Conservation (phyloP, 352 stramenopile species). For the Phytophthora sp. region DNA sequence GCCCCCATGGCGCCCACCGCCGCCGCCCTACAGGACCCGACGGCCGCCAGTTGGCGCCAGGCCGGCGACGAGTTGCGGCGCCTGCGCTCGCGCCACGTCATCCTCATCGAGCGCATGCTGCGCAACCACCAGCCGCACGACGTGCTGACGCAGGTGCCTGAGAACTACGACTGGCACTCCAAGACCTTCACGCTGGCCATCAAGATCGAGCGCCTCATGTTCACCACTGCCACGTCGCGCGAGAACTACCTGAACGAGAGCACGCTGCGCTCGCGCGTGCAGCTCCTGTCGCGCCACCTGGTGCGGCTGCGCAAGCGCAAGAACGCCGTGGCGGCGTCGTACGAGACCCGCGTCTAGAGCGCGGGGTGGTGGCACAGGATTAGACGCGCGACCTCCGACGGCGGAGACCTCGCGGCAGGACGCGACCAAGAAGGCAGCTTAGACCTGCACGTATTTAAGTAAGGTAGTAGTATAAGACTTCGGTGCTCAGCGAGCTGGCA, state of each 20-base stretch:
- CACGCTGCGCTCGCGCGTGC: slow-evolving; percentile 55
- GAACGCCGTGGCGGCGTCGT: slow-evolving; percentile 45
- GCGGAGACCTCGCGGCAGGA: no score
- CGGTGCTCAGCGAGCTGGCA: slow-evolving; percentile 20
- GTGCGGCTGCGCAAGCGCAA: slow-evolving; percentile 66
- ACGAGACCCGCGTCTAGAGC: slow-evolving; percentile 23
- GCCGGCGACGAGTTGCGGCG: slow-evolving; percentile 39
- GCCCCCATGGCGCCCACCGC: background rate
- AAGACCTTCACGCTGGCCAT: slow-evolving; percentile 65
- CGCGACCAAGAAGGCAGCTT: slow-evolving; percentile 13
- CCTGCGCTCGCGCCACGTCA: slow-evolving; percentile 46
- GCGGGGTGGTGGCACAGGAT: slow-evolving; percentile 11
- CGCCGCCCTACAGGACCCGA: background rate
- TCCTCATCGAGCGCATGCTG: slow-evolving; percentile 66
- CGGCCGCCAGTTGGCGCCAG: slow-evolving; percentile 28
- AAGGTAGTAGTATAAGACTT: slow-evolving; percentile 35
- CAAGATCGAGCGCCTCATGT: slow-evolving; percentile 75
- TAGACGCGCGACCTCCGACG: slow-evolving; percentile 11
- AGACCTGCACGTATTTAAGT: slow-evolving; percentile 37
- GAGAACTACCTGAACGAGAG: slow-evolving; percentile 64
- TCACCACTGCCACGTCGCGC: slow-evolving; percentile 53
- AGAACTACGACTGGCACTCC: slow-evolving; percentile 66
- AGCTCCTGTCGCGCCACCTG: slow-evolving; percentile 59
- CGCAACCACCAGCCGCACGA: slow-evolving; percentile 59
- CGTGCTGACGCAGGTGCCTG: slow-evolving; percentile 61